Conservation (phyloP, 2,329 filamentous ascomycete species). For the Purpureocillium takamizusanense region DNA sequence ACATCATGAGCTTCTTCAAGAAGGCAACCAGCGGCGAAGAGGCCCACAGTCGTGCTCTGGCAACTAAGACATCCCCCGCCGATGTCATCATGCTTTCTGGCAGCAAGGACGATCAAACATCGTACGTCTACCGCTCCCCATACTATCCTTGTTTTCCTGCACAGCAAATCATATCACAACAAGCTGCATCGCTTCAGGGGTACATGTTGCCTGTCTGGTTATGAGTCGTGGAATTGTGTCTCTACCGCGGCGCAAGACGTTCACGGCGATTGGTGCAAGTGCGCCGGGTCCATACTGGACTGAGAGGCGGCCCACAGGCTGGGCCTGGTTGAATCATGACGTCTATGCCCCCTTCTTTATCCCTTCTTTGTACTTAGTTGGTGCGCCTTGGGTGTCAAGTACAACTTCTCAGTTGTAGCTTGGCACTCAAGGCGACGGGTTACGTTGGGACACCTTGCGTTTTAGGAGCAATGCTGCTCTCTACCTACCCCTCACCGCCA, state of each 20-base stretch:
- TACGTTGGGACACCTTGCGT: slow-evolving; percentile 26
- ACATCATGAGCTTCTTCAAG: slow-evolving; percentile 78
- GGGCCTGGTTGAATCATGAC: too few species aligned
- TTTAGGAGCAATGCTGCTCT: not conserved
- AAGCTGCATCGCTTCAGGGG: not conserved
- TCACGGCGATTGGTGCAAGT: not conserved
- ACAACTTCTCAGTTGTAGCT: slow-evolving; percentile 23
- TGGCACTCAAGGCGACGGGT: slow-evolving; percentile 36
- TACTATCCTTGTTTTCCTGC: slow-evolving; percentile 6
- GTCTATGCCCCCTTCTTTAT: not conserved
- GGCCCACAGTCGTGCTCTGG: slow-evolving; percentile 68
- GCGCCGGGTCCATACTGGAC: not conserved
- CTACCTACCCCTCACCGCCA: not conserved
- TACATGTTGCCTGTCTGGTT: not conserved
- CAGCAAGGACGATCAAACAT: slow-evolving; percentile 93
- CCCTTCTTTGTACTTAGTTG: slow-evolving; percentile 11
- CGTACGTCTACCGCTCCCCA: slow-evolving; percentile 46
- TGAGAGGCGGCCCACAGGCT: too few species aligned
- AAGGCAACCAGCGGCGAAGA: slow-evolving; percentile 76
- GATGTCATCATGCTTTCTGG: slow-evolving; percentile 98
- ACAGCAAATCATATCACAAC: not conserved
- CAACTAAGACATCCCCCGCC: slow-evolving; percentile 88
- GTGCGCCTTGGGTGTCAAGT: slow-evolving; percentile 32
- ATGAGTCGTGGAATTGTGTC: not conserved
- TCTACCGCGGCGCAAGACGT: too few species aligned